Evolutionary conservation across 1,284 basidiomycete genomes (phyloP), one percentile per base, ranked within the genome.

Genomic region (Albatrellus sp.): DNA sequence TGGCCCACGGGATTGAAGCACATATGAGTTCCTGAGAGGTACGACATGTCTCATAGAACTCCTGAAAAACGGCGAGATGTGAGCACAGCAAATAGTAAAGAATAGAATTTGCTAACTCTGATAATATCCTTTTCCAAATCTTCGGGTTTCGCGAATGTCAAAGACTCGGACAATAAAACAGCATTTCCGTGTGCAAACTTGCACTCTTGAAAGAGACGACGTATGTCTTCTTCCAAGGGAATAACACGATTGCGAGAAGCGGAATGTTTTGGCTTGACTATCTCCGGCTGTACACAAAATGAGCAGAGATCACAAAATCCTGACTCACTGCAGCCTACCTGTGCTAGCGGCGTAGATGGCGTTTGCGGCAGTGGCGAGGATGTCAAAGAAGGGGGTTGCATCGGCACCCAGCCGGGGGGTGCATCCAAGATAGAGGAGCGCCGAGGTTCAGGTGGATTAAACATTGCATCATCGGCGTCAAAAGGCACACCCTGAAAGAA

Each of bases 1-100:
- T 72, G 4, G 87, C 87, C 86, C 86, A 89, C 9, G 79, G 72
- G 45, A 88, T 84, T 58, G 86, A 81, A 7, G 79, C 74, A 50
- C 67, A 76, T 29, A 87, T 76, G 14, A 88, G 66, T 46, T 85
- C 84, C 57, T 84, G 81, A 2, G 81, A 85, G 5, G 71, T 68
- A 16, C 72, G 67, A 56, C 82, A 87, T 55, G 86, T 83, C 11
- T 60, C 53, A 49, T 80, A 72, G 55, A 87, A 88, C 61, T 88
- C 85, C 83, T 87, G 50, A 39, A 48, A 14, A 7, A 9, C 14
- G 13, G 17, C 39, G n/a, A 44, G 40, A 10, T 35, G 33, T 13
- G 10, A 43, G 39, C 13, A 11, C 19, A 34, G 13, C 35, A 10
- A 46, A 17, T 8, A 33, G 11, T 8, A 42, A 13, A n/a, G 16